Evolutionary conservation across 768 basidiomycete species (phyloP), one percentile per base, ranked within the genome.

Genomic region (Boletus reticuloceps): DNA sequence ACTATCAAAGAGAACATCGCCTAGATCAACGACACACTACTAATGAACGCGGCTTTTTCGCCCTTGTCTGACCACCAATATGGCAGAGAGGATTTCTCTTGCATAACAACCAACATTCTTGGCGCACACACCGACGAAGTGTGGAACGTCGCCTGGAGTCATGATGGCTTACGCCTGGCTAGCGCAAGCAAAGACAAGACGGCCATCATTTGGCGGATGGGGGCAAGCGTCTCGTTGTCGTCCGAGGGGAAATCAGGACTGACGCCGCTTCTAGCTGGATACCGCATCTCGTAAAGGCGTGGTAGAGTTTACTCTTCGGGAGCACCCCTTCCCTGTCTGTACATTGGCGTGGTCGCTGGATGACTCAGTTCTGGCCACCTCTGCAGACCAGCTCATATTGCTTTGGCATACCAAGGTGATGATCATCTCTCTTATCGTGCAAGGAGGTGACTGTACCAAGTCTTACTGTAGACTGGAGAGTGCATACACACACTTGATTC

Each of bases 71-170:
- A 99, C 69, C 92, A 96, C 67, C 74, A 81, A 50, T 96, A 94
- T 73, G 82, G 85, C 58, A 81, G 86, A 65, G 80, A 82, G 29
- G 81, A 81, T 38, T 98, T 99, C 74, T 97, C 97, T 8, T 81
- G 83, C 43, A 76, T 87, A 25, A 94, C 91, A 12, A 94, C 92
- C 4, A 87, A 89, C 22, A 86, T 94, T 50, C 75, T 98, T 55
- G 82, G 85, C 43, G 91, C 86, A 32, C 96, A 98, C 71, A 81
- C 78, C 11, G 92, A 98, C 67, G 94, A 99, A 69, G 94, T 99
- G 42, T 98, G 96, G 95, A 86, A 89, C 66, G 72, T 98, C 55
- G 89, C 88, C 67, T 99, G 95, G 95, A 96, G 94, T 71, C 91
- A 91, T 64, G 85, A 88, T 67, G 97, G 97, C 3, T 71, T 73